Evolutionary conservation across 345 rosid genomes (phyloP).

Genomic region (Eucalyptus coolabah): DNA sequence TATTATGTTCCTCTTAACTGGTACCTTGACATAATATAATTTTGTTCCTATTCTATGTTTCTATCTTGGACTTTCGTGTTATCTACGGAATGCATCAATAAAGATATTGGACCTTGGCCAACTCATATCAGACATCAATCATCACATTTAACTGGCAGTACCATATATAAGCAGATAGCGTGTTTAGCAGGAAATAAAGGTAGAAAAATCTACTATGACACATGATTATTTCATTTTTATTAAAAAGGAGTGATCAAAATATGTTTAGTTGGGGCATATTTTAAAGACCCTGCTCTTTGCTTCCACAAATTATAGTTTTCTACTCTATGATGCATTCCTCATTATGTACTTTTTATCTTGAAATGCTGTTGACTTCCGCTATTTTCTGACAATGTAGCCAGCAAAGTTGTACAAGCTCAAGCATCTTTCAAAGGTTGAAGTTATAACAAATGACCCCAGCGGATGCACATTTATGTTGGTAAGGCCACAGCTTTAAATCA

Average conservation of each 20-base stretch:
- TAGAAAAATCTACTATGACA: neutral
- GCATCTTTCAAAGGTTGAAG: conserved; percentile 95
- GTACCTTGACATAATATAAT: neutral
- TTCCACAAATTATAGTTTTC: neutral
- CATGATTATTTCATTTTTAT: neutral
- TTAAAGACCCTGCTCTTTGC: neutral
- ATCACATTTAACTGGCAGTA: neutral
- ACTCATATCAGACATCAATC: neutral
- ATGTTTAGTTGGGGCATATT: neutral
- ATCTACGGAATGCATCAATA: neutral
- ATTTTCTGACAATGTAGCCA: conserved; percentile 35
- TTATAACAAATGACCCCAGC: conserved; percentile 87
- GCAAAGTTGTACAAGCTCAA: conserved; percentile 91
- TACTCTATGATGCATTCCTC: neutral
- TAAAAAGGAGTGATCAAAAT: neutral
- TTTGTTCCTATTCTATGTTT: neutral
- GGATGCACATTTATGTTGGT: conserved; percentile 96
- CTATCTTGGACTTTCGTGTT: neutral
- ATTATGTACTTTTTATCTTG: neutral
- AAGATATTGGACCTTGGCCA: neutral
- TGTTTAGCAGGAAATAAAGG: neutral
- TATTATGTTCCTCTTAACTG: neutral
- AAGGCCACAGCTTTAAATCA: conserved; percentile 1
- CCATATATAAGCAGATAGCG: neutral
- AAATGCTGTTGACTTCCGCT: neutral